Percentiles rank a stretch among this genome's conserved stretches.
Evolutionary conservation across 2,329 filamentous ascomycete genomes (phyloP).

Genomic region (Hymenoscyphus salicellus): DNA sequence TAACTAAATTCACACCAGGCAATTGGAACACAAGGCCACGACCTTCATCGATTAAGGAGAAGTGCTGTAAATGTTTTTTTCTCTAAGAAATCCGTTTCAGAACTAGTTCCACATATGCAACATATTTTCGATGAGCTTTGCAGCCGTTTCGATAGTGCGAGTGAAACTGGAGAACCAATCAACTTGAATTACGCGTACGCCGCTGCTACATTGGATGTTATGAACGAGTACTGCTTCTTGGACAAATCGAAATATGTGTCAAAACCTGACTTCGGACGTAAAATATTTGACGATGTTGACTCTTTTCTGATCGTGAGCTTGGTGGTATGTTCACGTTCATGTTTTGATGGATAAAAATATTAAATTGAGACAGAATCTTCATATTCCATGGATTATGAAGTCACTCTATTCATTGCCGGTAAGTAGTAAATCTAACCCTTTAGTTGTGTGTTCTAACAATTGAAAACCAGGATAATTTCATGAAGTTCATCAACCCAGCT

Average conservation of each 20-base stretch:
- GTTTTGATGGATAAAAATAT: too few species aligned
- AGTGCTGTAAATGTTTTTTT: slow-evolving; percentile 1
- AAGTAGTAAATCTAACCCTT: neutral
- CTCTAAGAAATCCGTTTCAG: neutral
- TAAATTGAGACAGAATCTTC: neutral
- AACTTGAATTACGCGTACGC: slow-evolving; percentile 7
- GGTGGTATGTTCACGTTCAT: too few species aligned
- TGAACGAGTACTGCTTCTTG: slow-evolving; percentile 12
- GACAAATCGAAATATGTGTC: neutral
- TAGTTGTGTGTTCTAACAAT: neutral
- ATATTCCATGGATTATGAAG: neutral
- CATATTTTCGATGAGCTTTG: slow-evolving; percentile 4
- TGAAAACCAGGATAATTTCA: neutral
- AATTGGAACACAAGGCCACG: neutral
- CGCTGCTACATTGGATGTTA: slow-evolving; percentile 7
- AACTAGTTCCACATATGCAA: slow-evolving; percentile 4
- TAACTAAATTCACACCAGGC: neutral
- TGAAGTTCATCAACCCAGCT: neutral
- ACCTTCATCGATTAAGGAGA: neutral
- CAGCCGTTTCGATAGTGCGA: neutral
- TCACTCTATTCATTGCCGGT: neutral
- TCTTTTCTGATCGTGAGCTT: neutral
- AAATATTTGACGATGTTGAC: neutral
- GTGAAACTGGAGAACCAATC: neutral
- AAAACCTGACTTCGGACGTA: slow-evolving; percentile 1